Base-by-base conservation (phyloP, 106 monocot genomes). In the Apostasia shenzhenica region DNA sequence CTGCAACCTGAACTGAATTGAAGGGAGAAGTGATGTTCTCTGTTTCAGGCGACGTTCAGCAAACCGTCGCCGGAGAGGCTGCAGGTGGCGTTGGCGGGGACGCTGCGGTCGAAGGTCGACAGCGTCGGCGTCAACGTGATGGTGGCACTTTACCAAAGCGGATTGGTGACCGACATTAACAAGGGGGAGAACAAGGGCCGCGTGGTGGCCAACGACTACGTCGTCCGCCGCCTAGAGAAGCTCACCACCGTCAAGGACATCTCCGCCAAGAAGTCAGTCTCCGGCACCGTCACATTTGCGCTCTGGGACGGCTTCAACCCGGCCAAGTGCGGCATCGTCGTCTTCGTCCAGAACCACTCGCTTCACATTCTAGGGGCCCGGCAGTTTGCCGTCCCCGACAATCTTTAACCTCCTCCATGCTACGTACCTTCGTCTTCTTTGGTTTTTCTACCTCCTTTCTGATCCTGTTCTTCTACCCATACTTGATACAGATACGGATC, bases 101-200 rank as follows among this genome's bases (percentile, higher is more conserved):
- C 85, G 41, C 73, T 91, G 37, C 59, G 78, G 11, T 63, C 70
- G 3, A 88, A 81, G 68, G 80, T 88, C 45, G 94, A 91, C 61
- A 70, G 81, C 55, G 43, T 57, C 42, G 82, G 84, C 3, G 85
- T 68, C 9, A 85, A 91, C 61, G 70, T 94, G 64, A 72, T 85
- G 83, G 87, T 85, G 50, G 91, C 85, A 1, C 65, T 88, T 41
- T 88, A 77, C 56, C 88, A 94, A 80, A 85, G 68, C 48, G 88
- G 94, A 0, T 70, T 88, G 43, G 81, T 88, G 50, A 91, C 91
- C 2, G 81, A 88, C 71, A 81, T 85, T 75, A 41, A 8, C 10
- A 72, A 57, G 11, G 91, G 94, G 0, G 94, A 91, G 83, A 94
- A 94, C 88, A 77, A 75, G 14, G 91, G 88, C 45, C 74, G 74